Evolutionary conservation across 164 flowering plant species (phyloP), one percentile per base, ranked within the genome.

Genomic region (Brasenia schreberi): DNA sequence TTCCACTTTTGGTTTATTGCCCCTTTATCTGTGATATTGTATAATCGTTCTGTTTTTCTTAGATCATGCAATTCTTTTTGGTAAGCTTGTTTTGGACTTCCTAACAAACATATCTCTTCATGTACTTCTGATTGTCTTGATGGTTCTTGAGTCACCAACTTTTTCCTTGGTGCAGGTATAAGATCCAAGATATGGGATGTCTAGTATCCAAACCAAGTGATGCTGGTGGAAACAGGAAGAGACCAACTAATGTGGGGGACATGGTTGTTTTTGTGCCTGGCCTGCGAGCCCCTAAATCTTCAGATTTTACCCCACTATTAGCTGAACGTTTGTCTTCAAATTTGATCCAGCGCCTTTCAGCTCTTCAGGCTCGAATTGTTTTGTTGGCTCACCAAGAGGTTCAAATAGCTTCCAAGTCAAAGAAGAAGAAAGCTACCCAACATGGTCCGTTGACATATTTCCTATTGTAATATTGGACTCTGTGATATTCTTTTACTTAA

Each of bases 221-320:
- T 77, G 64, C 83, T 61, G 82, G 85, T 60, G 85, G 82, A 67
- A 83, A 76, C 66, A 82, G 91, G 67, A 83, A 81, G 64, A 73
- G 77, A 68, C 91, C 90, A 2, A 81, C 79, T 72, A 84, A 78
- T 67, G 83, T 90, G 64, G 93, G 93, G 62, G 93, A 90, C 45
- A 72, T 90, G 33, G 79, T 81, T 56, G 93, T 90, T 11, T 90
- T 83, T 77, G 87, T 90, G 23, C 96, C 96, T 52, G 93, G 93
- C 33, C 72, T 90, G 42, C 80, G 96, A 63, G 84, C 86, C 59
- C 96, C 96, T 33, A 86, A 86, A 69, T 84, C 87, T 17, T 81
- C 81, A 33, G 91, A 90, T 72, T 90, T 90, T 67, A 82, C 81
- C 42, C 76, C 74, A 62, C 74, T 84, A 59, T 82, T 87, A 56